Evolutionary conservation across 768 basidiomycete genomes (phyloP), one percentile per base, ranked within the genome.

Genomic region (Megacollybia marginata): DNA sequence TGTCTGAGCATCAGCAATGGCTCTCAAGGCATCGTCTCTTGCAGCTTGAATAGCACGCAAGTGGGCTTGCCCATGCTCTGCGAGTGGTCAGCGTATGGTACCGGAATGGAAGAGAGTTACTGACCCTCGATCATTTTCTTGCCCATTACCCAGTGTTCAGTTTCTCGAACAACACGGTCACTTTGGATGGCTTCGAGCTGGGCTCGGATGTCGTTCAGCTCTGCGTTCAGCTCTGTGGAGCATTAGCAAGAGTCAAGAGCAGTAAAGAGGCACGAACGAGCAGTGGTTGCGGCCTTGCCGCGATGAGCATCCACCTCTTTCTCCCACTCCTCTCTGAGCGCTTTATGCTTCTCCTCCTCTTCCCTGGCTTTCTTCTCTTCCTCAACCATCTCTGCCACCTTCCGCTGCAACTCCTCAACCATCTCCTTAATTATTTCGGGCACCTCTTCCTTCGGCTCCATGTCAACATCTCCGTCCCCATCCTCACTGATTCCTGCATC

Each of bases 291-390:
- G 5, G 70, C 65, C 36, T 62, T 69, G 44, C 73, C 68, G 2
- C 69, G 70, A 38, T 80, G 60, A 7, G 49, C 52, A 47, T 64
- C 70, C 71, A 79, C 72, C 53, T 79, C 78, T 79, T 53, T 32
- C 19, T 20, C 32, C 5, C 19, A 9, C 23, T 52, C 34, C 57
- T 47, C 10, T 10, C 49, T n/a, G n/a, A 35, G 10, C 9, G 11
- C n/a, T 31, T 18, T 35, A 19, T n/a, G n/a, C n/a, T n/a, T n/a
- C n/a, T n/a, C n/a, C n/a, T 33, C 5, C 7, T 49, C 23, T 42
- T 15, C 18, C 33, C 33, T 18, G 13, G n/a, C 15, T 5, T 40
- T 15, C 19, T 40, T 40, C 15, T 19, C 38, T 40, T 40, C 15
- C 5, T 15, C 38, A 40, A 44, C 15, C 42, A 44, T 31, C 15